phyloP scores from a whole-genome alignment of 2,329 filamentous ascomycete species.

The Hypomyces rosellus region DNA sequence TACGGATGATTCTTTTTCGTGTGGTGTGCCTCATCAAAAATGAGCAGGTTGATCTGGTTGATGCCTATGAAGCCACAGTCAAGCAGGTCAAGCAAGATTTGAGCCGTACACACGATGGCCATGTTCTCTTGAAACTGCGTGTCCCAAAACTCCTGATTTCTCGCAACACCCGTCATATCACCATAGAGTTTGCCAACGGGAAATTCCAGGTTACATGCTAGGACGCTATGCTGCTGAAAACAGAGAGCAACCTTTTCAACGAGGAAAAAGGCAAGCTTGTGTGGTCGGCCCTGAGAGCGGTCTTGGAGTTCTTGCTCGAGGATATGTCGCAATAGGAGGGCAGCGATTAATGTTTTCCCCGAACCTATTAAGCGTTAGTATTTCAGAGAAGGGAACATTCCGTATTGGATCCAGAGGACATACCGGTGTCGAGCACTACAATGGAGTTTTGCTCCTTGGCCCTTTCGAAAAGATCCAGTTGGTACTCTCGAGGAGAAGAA shows the following conservation, averaged over 20 bases:
- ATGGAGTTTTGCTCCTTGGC: conserved; percentile 84
- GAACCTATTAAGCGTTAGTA: conserved; percentile 51
- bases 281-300: conserved; percentile 52
- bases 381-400: neutral
- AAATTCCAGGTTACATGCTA: conserved; percentile 74
- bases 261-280: conserved; percentile 76
- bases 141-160: conserved; percentile 42
- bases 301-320: conserved; percentile 72
- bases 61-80: conserved; percentile 75
- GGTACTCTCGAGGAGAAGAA: conserved; percentile 78
- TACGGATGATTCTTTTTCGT: conserved; percentile 92
- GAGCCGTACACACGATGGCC: conserved; percentile 88
- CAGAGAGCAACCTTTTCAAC: conserved; percentile 87
- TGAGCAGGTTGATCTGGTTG: conserved; percentile 75
- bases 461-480: conserved; percentile 82
- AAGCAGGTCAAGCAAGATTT: conserved; percentile 74
- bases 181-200: conserved; percentile 70
- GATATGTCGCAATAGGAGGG: conserved; percentile 69
- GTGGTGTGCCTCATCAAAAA: conserved; percentile 96
- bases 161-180: conserved; percentile 45
- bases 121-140: conserved; percentile 57
- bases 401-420: neutral
- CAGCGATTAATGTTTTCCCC: conserved; percentile 94
- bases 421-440: conserved; percentile 86
- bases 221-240: conserved; percentile 79